Base-by-base conservation (phyloP, 345 rosid species). In the Bretschneidera sinensis region DNA sequence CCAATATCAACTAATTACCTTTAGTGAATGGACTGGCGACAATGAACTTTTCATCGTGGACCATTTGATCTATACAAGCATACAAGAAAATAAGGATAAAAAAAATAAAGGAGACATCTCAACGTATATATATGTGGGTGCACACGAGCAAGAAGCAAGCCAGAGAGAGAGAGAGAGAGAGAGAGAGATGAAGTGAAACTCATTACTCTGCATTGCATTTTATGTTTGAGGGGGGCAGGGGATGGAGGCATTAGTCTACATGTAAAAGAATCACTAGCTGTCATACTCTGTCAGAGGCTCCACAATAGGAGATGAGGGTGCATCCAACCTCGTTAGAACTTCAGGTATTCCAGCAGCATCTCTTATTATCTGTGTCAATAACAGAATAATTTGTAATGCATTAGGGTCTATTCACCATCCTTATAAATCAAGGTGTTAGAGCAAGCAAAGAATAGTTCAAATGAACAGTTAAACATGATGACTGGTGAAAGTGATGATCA, bases 311-410 rank as follows among this genome's bases (percentile, higher is more conserved):
- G 85, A 55, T 24, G 81, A 51, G 6, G 90, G 76, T 10, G 73
- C 57, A 57, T 83, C 97, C 71, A 84, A 61, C 80, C 89, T 83
- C 51, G 95, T 89, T 59, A 92, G 86, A 72, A 92, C 95, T 83
- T 87, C 96, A 45, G 97, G 96, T 53, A 79, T 60, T 72, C 98
- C 98, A 16, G 80, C 59, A 8, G 83, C 63, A 74, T 81, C 88
- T 65, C 98, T 82, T 43, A 82, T 76, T 66, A 92, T 85, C 98
- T 92, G 83, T 58, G 3, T 48, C 73, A 71, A 48, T 31, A 62
- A 35, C 19, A 14, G 33, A 18, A 52, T 24, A 51, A 51, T 51
- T 51, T n/a, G 45, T 39, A 5, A 39, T 11, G 35, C 45, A 39
- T 39, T 39, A 39, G 4, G 45, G 11, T 39, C 45, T 51, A 20